These are phyloP conservation scores for Thecaphora frezii DNA, from an alignment of 1,284 basidiomycete species.

Conservation along the genomic window DNA sequence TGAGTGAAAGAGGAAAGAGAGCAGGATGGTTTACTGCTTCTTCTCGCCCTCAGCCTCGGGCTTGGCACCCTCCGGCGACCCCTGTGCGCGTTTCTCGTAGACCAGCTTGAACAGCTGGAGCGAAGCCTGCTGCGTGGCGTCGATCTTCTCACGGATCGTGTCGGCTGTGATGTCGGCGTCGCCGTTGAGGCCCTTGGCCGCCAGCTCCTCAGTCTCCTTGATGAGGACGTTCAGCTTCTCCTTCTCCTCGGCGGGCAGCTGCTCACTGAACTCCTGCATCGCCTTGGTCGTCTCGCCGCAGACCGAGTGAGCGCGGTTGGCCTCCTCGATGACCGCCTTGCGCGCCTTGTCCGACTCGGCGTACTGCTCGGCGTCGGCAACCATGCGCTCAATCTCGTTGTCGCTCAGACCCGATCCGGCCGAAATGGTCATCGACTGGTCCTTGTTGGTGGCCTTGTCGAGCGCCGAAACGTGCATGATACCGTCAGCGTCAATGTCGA, in stretches of 20 bases:
- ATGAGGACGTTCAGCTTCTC: slow-evolving; percentile 74
- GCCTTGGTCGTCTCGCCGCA: slow-evolving; percentile 94
- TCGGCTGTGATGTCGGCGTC: slow-evolving; percentile 81
- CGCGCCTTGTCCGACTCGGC: slow-evolving; percentile 74
- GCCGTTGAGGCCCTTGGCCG: slow-evolving; percentile 84
- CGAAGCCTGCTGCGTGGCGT: slow-evolving; percentile 92
- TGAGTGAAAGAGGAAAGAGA: not conserved
- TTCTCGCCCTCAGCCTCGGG: slow-evolving; percentile 50
- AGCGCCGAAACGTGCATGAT: slow-evolving; percentile 96
- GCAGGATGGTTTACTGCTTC: slow-evolving; percentile 42
- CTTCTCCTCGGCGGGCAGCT: slow-evolving; percentile 89
- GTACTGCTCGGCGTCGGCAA: slow-evolving; percentile 87
- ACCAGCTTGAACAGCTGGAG: slow-evolving; percentile 98
- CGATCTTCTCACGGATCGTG: slow-evolving; percentile 86
- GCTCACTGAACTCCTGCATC: slow-evolving; percentile 95
- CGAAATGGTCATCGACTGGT: slow-evolving; percentile 95
- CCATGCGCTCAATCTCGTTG: slow-evolving; percentile 97
- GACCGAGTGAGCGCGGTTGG: slow-evolving; percentile 94
- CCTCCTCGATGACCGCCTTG: slow-evolving; percentile 86
- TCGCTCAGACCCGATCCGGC: slow-evolving; percentile 94
- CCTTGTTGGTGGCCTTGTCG: slow-evolving; percentile 95
- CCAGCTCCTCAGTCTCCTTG: slow-evolving; percentile 84
- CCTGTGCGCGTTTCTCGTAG: slow-evolving; percentile 84
- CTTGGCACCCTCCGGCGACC: slow-evolving; percentile 16
- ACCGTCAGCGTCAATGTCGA: slow-evolving; percentile 97